phyloP scores from a whole-genome alignment of 129 eudicot species.

The Tagetes patula region DNA sequence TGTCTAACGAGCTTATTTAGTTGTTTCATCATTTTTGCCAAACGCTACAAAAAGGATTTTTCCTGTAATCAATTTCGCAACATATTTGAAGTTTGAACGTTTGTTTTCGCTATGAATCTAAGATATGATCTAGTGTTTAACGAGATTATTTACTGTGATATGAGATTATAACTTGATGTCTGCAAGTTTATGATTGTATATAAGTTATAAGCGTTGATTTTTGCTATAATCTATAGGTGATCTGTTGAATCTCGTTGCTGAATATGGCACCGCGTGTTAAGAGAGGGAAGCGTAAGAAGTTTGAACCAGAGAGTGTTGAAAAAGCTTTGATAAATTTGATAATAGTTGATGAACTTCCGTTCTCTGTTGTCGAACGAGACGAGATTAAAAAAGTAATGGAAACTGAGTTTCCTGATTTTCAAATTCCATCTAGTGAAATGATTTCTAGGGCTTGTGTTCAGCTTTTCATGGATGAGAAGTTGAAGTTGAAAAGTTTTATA shows the following conservation, averaged over 20 bases:
- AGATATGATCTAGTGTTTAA: too few species aligned
- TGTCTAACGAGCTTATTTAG: too few species aligned
- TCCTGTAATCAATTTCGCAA: too few species aligned
- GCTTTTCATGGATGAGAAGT: constrained; percentile 12
- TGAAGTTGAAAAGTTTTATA: constrained; percentile 11
- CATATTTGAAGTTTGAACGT: too few species aligned
- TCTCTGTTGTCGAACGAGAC: background rate
- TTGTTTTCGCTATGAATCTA: too few species aligned
- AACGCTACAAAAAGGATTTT: too few species aligned
- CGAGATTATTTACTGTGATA: too few species aligned
- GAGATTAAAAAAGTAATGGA: background rate
- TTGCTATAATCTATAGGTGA: background rate
- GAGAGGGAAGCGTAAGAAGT: background rate
- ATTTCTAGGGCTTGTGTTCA: constrained; percentile 1
- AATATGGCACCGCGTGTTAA: constrained; percentile 3
- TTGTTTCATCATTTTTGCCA: too few species aligned
- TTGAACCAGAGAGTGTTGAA: constrained; percentile 2
- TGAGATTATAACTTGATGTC: background rate
- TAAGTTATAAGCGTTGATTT: background rate
- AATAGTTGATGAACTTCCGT: constrained; percentile 16
- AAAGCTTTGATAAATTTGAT: constrained; percentile 9
- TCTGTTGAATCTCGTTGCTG: background rate
- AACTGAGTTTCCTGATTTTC: constrained; percentile 4
- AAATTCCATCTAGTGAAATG: background rate
- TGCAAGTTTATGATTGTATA: background rate